Conservation (phyloP, 495 filamentous ascomycete species). For the Aspergillus incahuasiensis region DNA sequence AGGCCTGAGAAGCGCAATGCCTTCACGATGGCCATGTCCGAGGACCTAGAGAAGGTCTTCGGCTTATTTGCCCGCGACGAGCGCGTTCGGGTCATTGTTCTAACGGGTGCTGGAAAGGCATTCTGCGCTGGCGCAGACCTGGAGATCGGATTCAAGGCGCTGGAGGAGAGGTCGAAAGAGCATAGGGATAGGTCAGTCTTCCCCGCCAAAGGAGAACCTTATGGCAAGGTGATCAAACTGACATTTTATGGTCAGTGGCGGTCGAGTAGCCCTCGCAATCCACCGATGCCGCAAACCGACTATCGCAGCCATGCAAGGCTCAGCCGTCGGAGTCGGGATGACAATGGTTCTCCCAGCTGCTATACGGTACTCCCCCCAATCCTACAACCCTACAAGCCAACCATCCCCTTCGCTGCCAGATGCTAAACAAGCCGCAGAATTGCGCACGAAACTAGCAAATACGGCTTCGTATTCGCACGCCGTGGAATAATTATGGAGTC, state of each 20-base stretch:
- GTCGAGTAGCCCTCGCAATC: conserved; percentile 52
- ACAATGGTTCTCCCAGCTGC: conserved; percentile 62
- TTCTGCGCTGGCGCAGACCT: conserved; percentile 67
- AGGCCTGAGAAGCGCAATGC: conserved; percentile 59
- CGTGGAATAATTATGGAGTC: conserved; percentile 61
- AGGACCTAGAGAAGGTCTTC: conserved; percentile 51
- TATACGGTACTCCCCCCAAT: conserved; percentile 32
- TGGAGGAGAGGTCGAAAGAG: conserved; percentile 29
- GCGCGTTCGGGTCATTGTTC: conserved; percentile 52
- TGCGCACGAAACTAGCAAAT: conserved; percentile 48
- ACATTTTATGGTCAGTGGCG: conserved; percentile 21
- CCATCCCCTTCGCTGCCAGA: not conserved
- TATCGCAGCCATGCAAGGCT: conserved; percentile 61
- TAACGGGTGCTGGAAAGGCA: conserved; percentile 55
- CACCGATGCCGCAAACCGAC: conserved; percentile 59
- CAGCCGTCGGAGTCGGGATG: conserved; percentile 62
- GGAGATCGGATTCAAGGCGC: conserved; percentile 43
- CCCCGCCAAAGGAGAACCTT: not conserved
- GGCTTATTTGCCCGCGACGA: conserved; percentile 50
- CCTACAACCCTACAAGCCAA: not conserved
- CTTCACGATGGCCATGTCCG: conserved; percentile 53
- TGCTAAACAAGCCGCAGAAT: conserved; percentile 29
- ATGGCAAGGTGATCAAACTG: not conserved
- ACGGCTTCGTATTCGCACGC: conserved; percentile 61
- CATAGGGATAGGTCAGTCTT: conserved; percentile 39